phyloP scores from a whole-genome alignment of 371 early-diverging fungal species.

The Mucor saturninus region DNA sequence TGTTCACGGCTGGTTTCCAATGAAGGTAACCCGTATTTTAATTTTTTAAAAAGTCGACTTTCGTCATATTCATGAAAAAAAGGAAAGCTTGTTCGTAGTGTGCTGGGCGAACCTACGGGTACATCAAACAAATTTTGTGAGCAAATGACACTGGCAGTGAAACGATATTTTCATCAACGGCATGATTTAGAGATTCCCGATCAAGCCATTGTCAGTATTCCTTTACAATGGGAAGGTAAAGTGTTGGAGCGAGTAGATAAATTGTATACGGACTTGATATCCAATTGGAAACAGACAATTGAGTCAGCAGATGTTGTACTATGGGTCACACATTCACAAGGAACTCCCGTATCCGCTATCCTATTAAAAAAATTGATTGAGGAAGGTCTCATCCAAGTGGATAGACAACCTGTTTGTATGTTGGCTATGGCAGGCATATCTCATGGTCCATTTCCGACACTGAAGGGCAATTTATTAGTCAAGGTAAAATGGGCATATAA shows the following conservation, averaged over 20 bases:
- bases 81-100: conserved; percentile 61
- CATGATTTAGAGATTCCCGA: conserved; percentile 60
- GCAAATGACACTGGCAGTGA: conserved; percentile 75
- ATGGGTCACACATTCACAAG: conserved; percentile 91
- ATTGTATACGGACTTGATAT: conserved; percentile 63
- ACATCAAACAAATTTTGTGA: conserved; percentile 87
- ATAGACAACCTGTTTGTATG: conserved; percentile 72
- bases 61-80: not conserved
- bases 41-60: not conserved
- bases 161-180: conserved; percentile 54
- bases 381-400: conserved; percentile 63
- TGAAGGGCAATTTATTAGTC: conserved; percentile 80
- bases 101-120: conserved; percentile 92
- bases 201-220: conserved; percentile 72
- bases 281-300: conserved; percentile 48
- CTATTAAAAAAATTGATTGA: conserved; percentile 73
- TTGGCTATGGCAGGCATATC: conserved; percentile 92
- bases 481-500: conserved; percentile 33
- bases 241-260: conserved; percentile 82
- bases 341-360: conserved; percentile 86
- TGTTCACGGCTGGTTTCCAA: conserved; percentile 92
- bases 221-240: conserved; percentile 90
- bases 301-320: conserved; percentile 80
- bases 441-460: conserved; percentile 87
- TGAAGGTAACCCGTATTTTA: conserved; percentile 28